Conservation (phyloP, 371 early-diverging fungal genomes). For the Mucor indicus region DNA sequence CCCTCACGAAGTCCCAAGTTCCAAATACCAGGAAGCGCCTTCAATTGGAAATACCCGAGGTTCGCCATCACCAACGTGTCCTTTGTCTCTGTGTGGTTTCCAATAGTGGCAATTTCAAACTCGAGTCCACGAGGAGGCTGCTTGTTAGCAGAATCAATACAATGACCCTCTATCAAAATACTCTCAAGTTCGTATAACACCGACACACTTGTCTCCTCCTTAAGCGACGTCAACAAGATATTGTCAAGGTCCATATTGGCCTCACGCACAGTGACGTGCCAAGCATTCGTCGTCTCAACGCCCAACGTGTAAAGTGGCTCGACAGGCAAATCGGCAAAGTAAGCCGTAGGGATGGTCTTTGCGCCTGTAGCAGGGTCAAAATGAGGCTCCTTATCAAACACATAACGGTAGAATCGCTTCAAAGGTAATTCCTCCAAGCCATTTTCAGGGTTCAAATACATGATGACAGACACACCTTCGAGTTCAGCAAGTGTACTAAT, state of each 20-base stretch:
- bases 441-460: conserved; percentile 59
- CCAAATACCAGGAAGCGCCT: conserved; percentile 91
- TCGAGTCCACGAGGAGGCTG: conserved; percentile 88
- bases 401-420: conserved; percentile 87
- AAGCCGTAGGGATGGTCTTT: conserved; percentile 48
- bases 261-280: conserved; percentile 83
- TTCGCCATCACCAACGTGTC: conserved; percentile 97
- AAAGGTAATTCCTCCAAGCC: conserved; percentile 63
- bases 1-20: conserved; percentile 76
- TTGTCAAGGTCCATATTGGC: conserved; percentile 93
- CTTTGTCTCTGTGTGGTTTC: conserved; percentile 50
- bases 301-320: conserved; percentile 83
- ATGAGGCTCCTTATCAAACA: conserved; percentile 57
- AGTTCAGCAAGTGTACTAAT: conserved; percentile 59
- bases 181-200: conserved; percentile 80
- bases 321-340: conserved; percentile 73
- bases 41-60: conserved; percentile 92
- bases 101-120: conserved; percentile 59
- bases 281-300: conserved; percentile 79
- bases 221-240: conserved; percentile 61
- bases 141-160: conserved; percentile 61
- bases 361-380: conserved; percentile 55
- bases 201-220: conserved; percentile 49
- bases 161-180: conserved; percentile 88
- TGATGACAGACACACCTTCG: conserved; percentile 58